phyloP scores from a whole-genome alignment of 2,329 filamentous ascomycete species.

The Drechslerella stenobrocha region DNA sequence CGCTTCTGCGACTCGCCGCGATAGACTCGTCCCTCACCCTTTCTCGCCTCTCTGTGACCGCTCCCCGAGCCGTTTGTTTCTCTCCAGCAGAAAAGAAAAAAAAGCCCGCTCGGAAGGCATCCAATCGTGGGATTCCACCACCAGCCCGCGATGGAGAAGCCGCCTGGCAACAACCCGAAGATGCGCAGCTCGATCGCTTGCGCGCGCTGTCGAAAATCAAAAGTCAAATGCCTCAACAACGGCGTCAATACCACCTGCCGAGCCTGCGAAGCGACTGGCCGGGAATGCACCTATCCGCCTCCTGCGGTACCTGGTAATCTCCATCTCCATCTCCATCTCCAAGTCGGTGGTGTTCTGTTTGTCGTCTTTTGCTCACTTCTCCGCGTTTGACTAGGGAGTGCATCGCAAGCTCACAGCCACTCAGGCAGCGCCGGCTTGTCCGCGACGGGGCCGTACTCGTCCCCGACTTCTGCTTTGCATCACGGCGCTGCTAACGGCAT shows the following conservation, averaged over 20 bases:
- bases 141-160: constrained; percentile 47
- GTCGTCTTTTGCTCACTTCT: constrained; percentile 3
- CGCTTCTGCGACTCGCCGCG: too few species aligned
- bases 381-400: constrained; percentile 18
- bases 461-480: constrained; percentile 29
- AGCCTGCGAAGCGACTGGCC: constrained; percentile 70
- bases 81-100: constrained; percentile 1
- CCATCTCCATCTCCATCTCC: constrained; percentile 6
- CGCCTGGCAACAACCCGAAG: constrained; percentile 35
- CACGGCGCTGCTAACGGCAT: constrained; percentile 29
- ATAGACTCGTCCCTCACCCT: too few species aligned
- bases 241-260: constrained; percentile 73
- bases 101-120: constrained; percentile 2
- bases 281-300: constrained; percentile 73
- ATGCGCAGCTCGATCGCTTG: constrained; percentile 53
- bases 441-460: constrained; percentile 32
- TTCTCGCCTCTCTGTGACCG: too few species aligned
- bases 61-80: constrained; percentile 1
- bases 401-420: constrained; percentile 27
- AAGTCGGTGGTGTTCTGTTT: too few species aligned
- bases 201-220: constrained; percentile 58
- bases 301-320: constrained; percentile 55
- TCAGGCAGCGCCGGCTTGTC: constrained; percentile 10
- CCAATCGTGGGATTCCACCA: constrained; percentile 8
- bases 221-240: constrained; percentile 83